phyloP scores from a whole-genome alignment of 108 stramenopile species.

The Skeletonema menzelii region DNA sequence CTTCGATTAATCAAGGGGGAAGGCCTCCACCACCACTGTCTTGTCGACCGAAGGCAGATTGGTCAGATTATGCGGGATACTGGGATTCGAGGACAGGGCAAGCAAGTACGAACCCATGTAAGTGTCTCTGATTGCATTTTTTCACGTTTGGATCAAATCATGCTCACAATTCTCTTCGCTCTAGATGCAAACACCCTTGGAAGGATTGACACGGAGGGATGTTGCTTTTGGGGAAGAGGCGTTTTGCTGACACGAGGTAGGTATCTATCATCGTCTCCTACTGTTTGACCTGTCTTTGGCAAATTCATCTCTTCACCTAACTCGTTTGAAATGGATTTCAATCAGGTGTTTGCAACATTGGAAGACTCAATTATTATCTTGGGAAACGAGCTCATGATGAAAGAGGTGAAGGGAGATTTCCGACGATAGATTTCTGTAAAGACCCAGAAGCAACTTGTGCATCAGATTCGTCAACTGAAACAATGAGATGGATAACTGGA shows the following conservation, averaged over 20 bases:
- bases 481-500: slow-evolving; percentile 29
- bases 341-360: slow-evolving; percentile 18
- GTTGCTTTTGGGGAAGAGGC: slow-evolving; percentile 38
- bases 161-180: neutral
- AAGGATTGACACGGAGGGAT: slow-evolving; percentile 40
- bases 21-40: slow-evolving; percentile 16
- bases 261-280: neutral
- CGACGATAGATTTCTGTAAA: slow-evolving; percentile 25
- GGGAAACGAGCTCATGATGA: slow-evolving; percentile 14
- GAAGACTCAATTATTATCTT: slow-evolving; percentile 30
- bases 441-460: slow-evolving; percentile 28
- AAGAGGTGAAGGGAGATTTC: slow-evolving; percentile 18
- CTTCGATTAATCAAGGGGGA: neutral
- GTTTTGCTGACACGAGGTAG: slow-evolving; percentile 33
- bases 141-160: neutral
- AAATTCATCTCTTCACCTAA: neutral
- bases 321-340: too few species aligned
- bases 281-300: neutral
- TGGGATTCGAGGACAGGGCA: slow-evolving; percentile 28
- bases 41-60: slow-evolving; percentile 20
- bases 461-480: slow-evolving; percentile 6
- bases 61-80: slow-evolving; percentile 28
- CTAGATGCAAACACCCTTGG: slow-evolving; percentile 2
- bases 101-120: slow-evolving; percentile 11
- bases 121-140: neutral